Evolutionary conservation across 495 filamentous ascomycete genomes (phyloP), one percentile per base, ranked within the genome.

Genomic region (Durotheca rogersii): DNA sequence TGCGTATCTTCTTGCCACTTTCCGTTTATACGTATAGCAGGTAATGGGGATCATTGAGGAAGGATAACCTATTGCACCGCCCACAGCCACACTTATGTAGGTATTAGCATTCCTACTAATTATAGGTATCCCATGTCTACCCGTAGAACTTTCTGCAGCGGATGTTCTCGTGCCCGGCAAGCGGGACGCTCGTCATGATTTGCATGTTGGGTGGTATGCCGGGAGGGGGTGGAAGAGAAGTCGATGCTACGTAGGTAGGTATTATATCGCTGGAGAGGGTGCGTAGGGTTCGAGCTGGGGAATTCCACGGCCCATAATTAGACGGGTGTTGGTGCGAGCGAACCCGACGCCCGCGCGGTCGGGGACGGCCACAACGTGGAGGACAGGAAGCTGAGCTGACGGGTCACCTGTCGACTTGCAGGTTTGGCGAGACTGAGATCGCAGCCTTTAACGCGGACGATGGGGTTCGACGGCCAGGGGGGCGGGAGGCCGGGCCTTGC

Each of bases 301-400:
- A 48, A 35, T 18, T 58, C 34, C 44, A 27, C 1, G 44, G 30
- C 18, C 53, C 34, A 45, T 41, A 27, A 53, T 41, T 36, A 44
- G 38, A 39, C 5, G 43, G 18, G 23, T 45, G 39, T 45, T 47
- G 43, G 49, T 43, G n/a, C 33, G 31, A 34, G 38, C 36, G 15
- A 25, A 35, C 30, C 35, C 35, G 9, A 41, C 11, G 7, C 33
- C 12, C 23, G 23, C 23, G 23, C 9, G 4, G 23, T 27, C 23
- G 23, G 23, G 9, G 4, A 27, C 4, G 16, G 33, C n/a, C 25
- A 48, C 2, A 32, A 48, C 35, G 45, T 48, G 45, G 45, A 27
- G 21, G 47, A 7, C 4, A 4, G 23, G 23, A 9, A 27, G 23
- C 4, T 27, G 15, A 34, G 25, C 36, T 40, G 44, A 50, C 47